A percentile compares a stretch with the other conserved stretches of the same genome.
These are phyloP conservation scores for Gossypium schwendimanii DNA, from an alignment of 441 rosid species.

Conservation along the genomic window DNA sequence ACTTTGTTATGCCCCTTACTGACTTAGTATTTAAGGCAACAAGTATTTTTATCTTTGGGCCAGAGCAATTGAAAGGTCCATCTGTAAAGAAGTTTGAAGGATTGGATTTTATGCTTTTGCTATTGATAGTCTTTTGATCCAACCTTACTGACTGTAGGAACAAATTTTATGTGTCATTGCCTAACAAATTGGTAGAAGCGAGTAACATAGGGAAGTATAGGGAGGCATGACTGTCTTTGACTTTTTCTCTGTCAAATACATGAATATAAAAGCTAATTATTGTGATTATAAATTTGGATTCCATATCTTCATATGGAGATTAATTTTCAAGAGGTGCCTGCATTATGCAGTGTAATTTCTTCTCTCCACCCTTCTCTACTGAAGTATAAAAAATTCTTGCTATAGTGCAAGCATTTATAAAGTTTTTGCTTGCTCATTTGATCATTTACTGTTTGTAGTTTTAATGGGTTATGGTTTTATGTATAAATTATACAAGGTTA, in stretches of 20 bases:
- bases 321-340: neutral
- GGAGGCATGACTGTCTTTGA: neutral
- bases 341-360: neutral
- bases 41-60: neutral
- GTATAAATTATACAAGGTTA: neutral
- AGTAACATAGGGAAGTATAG: neutral
- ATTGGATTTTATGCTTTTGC: neutral
- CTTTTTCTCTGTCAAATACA: neutral
- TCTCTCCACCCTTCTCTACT: neutral
- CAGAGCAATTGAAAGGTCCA: neutral
- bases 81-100: neutral
- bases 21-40: neutral
- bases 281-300: neutral
- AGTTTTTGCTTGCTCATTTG: neutral
- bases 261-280: neutral
- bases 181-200: neutral
- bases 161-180: neutral
- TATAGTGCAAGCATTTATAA: neutral
- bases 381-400: neutral
- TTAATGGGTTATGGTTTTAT: neutral
- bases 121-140: neutral
- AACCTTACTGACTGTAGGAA: neutral
- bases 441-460: neutral
- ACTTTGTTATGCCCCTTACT: too few relatives aligned
- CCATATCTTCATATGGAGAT: neutral